These are phyloP conservation scores for Malus sylvestris DNA, from an alignment of 306 rosid species.

Conservation along the genomic window DNA sequence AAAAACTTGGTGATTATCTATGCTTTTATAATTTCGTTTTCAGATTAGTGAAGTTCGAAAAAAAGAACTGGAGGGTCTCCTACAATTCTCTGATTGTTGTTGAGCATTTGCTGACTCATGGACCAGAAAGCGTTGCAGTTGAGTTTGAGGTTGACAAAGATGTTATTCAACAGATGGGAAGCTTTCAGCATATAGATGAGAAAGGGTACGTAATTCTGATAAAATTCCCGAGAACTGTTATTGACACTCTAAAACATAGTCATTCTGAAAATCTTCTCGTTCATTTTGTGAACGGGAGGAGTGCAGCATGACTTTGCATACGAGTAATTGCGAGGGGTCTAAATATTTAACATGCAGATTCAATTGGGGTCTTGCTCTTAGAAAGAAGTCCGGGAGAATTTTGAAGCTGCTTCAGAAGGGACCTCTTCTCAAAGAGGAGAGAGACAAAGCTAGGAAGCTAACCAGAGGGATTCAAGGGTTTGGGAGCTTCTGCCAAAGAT, in stretches of 20 bases:
- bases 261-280: not conserved
- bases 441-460: constrained; percentile 63
- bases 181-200: constrained; percentile 65
- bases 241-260: not conserved
- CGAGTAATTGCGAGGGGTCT: not conserved
- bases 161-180: constrained; percentile 48
- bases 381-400: constrained; percentile 70
- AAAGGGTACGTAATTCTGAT: constrained; percentile 37
- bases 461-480: constrained; percentile 89
- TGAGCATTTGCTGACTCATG: constrained; percentile 83
- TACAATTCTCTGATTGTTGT: constrained; percentile 68
- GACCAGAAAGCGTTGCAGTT: constrained; percentile 78
- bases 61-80: constrained; percentile 74
- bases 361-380: constrained; percentile 85
- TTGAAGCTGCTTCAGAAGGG: constrained; percentile 56
- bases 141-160: constrained; percentile 68
- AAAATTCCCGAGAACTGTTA: not conserved
- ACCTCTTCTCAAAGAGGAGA: constrained; percentile 65
- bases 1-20: not conserved
- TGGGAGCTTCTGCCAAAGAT: constrained; percentile 59
- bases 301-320: not conserved
- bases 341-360: constrained; percentile 40
- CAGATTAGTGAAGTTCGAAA: constrained; percentile 72
- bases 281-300: not conserved
- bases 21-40: constrained; percentile 6